Conservation (phyloP, 1,284 basidiomycete genomes). For the Marasmius oreades region DNA sequence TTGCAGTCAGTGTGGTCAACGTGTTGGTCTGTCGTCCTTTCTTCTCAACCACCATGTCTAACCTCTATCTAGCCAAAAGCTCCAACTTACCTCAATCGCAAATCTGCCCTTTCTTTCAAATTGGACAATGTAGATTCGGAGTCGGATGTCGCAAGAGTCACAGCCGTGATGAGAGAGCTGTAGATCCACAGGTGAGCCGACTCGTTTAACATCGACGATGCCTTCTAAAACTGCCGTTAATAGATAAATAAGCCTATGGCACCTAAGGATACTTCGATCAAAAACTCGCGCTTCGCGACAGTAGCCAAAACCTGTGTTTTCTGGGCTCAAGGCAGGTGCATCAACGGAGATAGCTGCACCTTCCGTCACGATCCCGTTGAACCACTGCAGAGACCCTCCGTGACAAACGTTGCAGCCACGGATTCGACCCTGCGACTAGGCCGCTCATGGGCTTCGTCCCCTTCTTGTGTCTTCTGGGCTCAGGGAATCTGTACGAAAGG, state of each 20-base stretch:
- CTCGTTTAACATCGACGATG: not conserved
- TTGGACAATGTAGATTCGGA: conserved; percentile 10
- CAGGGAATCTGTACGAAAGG: no score
- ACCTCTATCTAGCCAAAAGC: not conserved
- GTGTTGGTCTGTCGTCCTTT: not conserved
- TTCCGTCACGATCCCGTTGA: conserved; percentile 14
- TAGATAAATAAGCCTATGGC: not conserved
- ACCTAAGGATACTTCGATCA: not conserved
- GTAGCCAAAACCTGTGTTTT: not conserved
- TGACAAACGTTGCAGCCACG: no score
- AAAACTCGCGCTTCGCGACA: not conserved
- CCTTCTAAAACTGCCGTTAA: not conserved
- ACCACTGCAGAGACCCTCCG: no score
- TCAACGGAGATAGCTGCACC: conserved; percentile 17
- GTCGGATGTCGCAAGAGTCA: conserved; percentile 4
- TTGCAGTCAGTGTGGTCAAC: not conserved
- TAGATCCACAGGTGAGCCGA: not conserved
- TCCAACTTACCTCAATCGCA: not conserved
- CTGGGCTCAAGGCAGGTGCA: conserved; percentile 15
- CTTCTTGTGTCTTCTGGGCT: no score
- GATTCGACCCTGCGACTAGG: no score
- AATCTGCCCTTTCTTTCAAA: conserved; percentile 5
- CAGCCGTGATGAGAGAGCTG: not conserved
- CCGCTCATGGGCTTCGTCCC: no score
- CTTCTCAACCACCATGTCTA: not conserved